Evolutionary conservation across 495 filamentous ascomycete genomes (phyloP).

Genomic region (Aspergillus campestris): DNA sequence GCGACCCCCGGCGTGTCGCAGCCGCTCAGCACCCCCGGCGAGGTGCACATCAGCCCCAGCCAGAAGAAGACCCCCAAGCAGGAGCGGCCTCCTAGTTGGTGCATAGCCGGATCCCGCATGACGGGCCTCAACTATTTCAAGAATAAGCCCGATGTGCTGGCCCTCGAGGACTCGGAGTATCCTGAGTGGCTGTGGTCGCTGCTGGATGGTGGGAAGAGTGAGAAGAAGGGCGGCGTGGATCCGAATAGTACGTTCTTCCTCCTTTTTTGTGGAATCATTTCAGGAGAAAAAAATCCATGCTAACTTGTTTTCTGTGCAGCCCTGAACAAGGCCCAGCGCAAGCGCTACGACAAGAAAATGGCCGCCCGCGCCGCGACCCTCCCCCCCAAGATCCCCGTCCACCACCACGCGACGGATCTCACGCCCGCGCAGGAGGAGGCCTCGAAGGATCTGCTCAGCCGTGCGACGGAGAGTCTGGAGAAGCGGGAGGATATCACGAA

Average conservation of each 20-base stretch:
- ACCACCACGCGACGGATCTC: slow-evolving; percentile 79
- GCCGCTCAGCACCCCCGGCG: slow-evolving; percentile 36
- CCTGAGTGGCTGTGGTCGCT: slow-evolving; percentile 85
- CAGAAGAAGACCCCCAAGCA: slow-evolving; percentile 19
- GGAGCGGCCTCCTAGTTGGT: slow-evolving; percentile 37
- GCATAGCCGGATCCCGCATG: slow-evolving; percentile 62
- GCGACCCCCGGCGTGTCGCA: slow-evolving; percentile 38
- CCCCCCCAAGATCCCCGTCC: slow-evolving; percentile 68
- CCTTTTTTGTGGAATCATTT: neutral
- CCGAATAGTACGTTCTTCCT: slow-evolving; percentile 50
- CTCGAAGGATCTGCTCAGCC: slow-evolving; percentile 15
- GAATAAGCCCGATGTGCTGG: slow-evolving; percentile 60
- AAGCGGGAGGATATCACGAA: slow-evolving; percentile 39
- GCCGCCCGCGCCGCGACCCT: slow-evolving; percentile 56
- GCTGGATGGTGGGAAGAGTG: slow-evolving; percentile 45
- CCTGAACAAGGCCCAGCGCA: slow-evolving; percentile 52
- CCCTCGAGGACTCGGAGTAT: slow-evolving; percentile 76
- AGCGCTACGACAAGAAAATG: slow-evolving; percentile 53
- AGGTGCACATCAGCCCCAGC: slow-evolving; percentile 24
- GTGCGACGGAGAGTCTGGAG: slow-evolving; percentile 28
- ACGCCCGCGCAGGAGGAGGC: slow-evolving; percentile 40
- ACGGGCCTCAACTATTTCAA: slow-evolving; percentile 86
- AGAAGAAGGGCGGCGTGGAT: slow-evolving; percentile 34
- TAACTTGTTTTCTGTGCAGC: slow-evolving; percentile 19
- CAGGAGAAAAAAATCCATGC: neutral